Percentiles rank a stretch among this genome's conserved stretches.
These are phyloP conservation scores for Annulohypoxylon bovei DNA, from an alignment of 495 filamentous ascomycete genomes.

Conservation along the genomic window DNA sequence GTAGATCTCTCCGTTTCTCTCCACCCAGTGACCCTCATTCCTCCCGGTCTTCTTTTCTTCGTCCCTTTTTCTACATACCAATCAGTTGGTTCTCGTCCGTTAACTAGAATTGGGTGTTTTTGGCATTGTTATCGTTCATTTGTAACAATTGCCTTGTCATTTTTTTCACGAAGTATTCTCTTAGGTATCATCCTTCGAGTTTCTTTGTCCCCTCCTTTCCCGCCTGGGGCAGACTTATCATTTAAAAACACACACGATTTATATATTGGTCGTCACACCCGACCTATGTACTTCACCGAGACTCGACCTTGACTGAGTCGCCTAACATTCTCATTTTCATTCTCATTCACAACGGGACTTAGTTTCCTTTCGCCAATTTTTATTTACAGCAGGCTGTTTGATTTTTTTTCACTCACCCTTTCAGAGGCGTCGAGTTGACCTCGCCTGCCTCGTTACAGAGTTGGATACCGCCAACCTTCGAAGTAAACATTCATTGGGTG, in stretches of 20 bases:
- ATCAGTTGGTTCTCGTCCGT: slow-evolving; percentile 6
- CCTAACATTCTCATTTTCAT: slow-evolving; percentile 4
- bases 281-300: slow-evolving; percentile 8
- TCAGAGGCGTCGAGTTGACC: slow-evolving; percentile 41
- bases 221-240: neutral
- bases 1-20: neutral
- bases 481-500: slow-evolving; percentile 23
- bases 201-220: slow-evolving; percentile 23
- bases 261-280: slow-evolving; percentile 19
- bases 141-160: slow-evolving; percentile 19
- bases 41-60: slow-evolving; percentile 23
- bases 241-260: slow-evolving; percentile 2
- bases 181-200: slow-evolving; percentile 24
- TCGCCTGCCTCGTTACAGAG: slow-evolving; percentile 24
- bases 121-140: slow-evolving; percentile 30
- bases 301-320: slow-evolving; percentile 2
- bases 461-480: slow-evolving; percentile 14
- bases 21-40: slow-evolving; percentile 12
- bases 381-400: slow-evolving; percentile 43
- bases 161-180: slow-evolving; percentile 22
- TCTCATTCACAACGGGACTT: slow-evolving; percentile 7
- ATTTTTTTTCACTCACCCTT: slow-evolving; percentile 28
- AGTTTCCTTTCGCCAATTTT: slow-evolving; percentile 1
- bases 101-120: slow-evolving; percentile 9
- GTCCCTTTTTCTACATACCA: slow-evolving; percentile 15